These are phyloP conservation scores for Somion occarium DNA, from an alignment of 1,284 basidiomycete genomes.

Conservation along the genomic window DNA sequence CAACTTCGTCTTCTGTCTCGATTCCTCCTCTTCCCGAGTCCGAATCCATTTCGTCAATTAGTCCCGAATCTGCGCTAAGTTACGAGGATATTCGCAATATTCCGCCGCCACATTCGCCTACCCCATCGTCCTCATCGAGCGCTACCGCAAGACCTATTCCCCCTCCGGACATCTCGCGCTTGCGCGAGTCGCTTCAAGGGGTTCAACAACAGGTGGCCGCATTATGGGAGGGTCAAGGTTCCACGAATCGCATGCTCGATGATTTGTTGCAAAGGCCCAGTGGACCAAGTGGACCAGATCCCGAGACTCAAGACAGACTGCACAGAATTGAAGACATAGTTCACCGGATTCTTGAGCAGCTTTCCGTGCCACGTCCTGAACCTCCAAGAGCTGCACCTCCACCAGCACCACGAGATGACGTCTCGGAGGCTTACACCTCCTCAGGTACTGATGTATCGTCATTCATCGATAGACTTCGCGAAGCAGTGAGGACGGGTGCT, in stretches of 20 bases:
- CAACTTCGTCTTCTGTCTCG: constrained; percentile 17
- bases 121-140: constrained; percentile 37
- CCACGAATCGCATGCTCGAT: constrained; percentile 46
- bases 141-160: constrained; percentile 38
- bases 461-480: constrained; percentile 14
- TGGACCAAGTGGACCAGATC: constrained; percentile 20
- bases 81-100: neutral
- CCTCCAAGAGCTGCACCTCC: constrained; percentile 8
- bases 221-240: constrained; percentile 53
- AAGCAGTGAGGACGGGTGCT: constrained; percentile 5
- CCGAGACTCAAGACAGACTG: constrained; percentile 34
- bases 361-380: constrained; percentile 7
- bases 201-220: constrained; percentile 48
- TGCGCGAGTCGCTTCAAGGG: constrained; percentile 42
- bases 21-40: constrained; percentile 5
- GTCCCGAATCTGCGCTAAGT: constrained; percentile 3
- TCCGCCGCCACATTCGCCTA: constrained; percentile 21
- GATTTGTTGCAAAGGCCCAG: constrained; percentile 31
- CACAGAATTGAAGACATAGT: constrained; percentile 41
- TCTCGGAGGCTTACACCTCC: constrained; percentile 14
- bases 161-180: constrained; percentile 29
- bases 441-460: constrained; percentile 18
- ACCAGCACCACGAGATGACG: constrained; percentile 17
- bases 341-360: constrained; percentile 18
- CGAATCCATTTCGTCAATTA: neutral